These are phyloP conservation scores for Bruguiera parviflora DNA, from an alignment of 345 rosid species.

Conservation along the genomic window DNA sequence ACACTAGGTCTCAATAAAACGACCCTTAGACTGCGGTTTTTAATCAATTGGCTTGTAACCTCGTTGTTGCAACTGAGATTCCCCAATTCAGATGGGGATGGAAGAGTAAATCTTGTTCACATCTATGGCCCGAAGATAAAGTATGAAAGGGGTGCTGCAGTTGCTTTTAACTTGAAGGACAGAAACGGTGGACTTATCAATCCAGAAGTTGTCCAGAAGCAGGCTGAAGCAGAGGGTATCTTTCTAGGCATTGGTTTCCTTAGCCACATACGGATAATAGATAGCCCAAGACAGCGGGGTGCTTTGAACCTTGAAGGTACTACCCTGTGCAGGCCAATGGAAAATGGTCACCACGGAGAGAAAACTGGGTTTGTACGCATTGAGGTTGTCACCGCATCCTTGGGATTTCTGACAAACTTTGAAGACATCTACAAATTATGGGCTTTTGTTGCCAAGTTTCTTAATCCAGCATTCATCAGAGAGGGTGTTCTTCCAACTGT, in stretches of 20 bases:
- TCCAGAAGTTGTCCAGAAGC: constrained; percentile 89
- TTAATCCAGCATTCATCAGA: constrained; percentile 59
- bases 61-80: constrained; percentile 83
- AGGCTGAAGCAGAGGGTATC: constrained; percentile 89
- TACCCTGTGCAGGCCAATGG: constrained; percentile 65
- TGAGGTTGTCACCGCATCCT: constrained; percentile 94
- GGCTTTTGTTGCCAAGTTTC: constrained; percentile 89
- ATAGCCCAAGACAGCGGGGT: constrained; percentile 49
- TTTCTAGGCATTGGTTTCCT: constrained; percentile 88
- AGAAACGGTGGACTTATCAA: constrained; percentile 62
- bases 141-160: constrained; percentile 93
- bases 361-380: constrained; percentile 65
- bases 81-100: constrained; percentile 53
- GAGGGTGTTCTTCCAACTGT: constrained; percentile 77
- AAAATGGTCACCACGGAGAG: constrained; percentile 53
- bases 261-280: constrained; percentile 74
- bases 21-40: constrained; percentile 67
- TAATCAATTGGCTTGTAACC: constrained; percentile 96
- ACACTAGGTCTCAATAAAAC: constrained; percentile 96
- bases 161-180: constrained; percentile 86
- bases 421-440: constrained; percentile 93
- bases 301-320: constrained; percentile 49
- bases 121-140: constrained; percentile 97
- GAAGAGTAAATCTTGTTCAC: constrained; percentile 65
- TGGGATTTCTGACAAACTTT: constrained; percentile 89